phyloP scores from a whole-genome alignment of 306 rosid genomes.

The Hippophae tibetana region DNA sequence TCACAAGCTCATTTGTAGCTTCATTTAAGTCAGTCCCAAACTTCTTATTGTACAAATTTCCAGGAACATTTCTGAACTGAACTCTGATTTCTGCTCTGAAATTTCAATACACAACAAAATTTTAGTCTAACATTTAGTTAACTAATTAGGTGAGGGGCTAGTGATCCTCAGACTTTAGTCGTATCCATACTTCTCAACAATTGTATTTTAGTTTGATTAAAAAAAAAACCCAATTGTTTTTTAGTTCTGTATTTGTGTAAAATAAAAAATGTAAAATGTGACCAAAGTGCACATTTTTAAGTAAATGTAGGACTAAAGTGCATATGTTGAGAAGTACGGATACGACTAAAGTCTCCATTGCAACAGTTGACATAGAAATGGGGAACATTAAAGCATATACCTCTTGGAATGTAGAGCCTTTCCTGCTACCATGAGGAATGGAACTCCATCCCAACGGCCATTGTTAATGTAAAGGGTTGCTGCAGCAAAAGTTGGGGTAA shows the following conservation, averaged over 20 bases:
- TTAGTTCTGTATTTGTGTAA: no score
- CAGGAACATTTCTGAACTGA: slow-evolving; percentile 92
- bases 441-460: slow-evolving; percentile 99
- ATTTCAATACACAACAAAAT: neutral
- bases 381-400: slow-evolving; percentile 25
- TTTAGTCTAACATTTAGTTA: neutral
- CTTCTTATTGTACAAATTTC: slow-evolving; percentile 78
- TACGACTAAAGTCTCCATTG: no score
- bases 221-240: no score
- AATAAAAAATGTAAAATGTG: neutral
- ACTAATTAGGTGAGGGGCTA: neutral
- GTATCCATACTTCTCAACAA: no score
- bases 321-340: neutral
- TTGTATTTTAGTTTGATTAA: no score
- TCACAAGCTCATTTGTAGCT: slow-evolving; percentile 90
- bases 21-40: slow-evolving; percentile 85
- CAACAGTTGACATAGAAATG: neutral
- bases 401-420: slow-evolving; percentile 86
- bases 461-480: slow-evolving; percentile 81
- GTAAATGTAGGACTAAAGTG: slow-evolving; percentile 8
- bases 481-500: slow-evolving; percentile 95
- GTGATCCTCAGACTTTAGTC: neutral
- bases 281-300: slow-evolving; percentile 8
- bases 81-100: slow-evolving; percentile 97
- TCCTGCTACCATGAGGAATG: slow-evolving; percentile 96